A percentile compares a stretch with the other conserved stretches of the same genome.
Conservation (phyloP, 2,329 filamentous ascomycete genomes). For the Paecilomyces formosus region DNA sequence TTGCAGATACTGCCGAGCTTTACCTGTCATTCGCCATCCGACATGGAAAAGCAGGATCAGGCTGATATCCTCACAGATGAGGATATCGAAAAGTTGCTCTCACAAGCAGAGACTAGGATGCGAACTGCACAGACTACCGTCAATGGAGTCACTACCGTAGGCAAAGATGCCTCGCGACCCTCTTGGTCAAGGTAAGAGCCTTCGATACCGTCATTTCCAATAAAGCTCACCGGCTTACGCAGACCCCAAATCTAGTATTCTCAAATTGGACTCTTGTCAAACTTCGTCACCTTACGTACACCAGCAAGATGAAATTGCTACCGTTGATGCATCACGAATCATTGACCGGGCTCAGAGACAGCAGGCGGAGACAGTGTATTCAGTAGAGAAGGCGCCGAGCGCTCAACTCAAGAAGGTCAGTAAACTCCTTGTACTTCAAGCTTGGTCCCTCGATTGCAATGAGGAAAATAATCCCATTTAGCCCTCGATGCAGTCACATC, state of each 20-base stretch:
- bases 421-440: constrained; percentile 2
- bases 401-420: constrained; percentile 35
- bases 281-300: constrained; percentile 49
- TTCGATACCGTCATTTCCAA: neutral
- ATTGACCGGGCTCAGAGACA: constrained; percentile 41
- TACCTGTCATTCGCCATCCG: neutral
- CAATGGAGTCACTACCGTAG: constrained; percentile 9
- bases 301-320: constrained; percentile 45
- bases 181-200: neutral
- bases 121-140: constrained; percentile 19
- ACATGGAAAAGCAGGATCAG: neutral
- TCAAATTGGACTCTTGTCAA: constrained; percentile 41
- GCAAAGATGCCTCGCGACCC: neutral
- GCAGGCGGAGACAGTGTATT: constrained; percentile 42
- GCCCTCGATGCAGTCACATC: constrained; percentile 63
- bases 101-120: constrained; percentile 55
- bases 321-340: constrained; percentile 46
- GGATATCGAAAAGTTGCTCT: constrained; percentile 56
- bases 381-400: constrained; percentile 35
- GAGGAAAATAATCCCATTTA: constrained; percentile 69
- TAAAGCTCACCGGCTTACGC: neutral
- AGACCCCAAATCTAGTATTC: constrained; percentile 33
- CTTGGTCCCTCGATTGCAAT: constrained; percentile 38
- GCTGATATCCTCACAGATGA: constrained; percentile 49
- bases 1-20: neutral